Conservation (phyloP, 495 filamentous ascomycete species). For the Podospora comata region DNA sequence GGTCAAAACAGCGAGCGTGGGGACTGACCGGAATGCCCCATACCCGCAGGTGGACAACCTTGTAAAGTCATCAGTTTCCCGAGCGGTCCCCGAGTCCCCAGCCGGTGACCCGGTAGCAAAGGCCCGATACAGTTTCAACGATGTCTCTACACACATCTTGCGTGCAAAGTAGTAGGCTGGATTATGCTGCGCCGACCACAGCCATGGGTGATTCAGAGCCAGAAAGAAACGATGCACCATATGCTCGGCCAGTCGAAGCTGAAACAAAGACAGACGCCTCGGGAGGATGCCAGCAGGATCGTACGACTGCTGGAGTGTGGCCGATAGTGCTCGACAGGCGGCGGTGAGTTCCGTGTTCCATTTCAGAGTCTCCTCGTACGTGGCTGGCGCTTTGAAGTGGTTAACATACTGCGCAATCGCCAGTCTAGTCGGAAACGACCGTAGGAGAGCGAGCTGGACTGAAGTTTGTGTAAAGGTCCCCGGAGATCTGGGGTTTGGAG, state of each 20-base stretch:
- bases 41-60: conserved; percentile 44
- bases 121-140: conserved; percentile 42
- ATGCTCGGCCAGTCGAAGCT: conserved; percentile 39
- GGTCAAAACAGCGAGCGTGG: conserved; percentile 43
- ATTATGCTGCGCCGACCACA: conserved; percentile 33
- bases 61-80: conserved; percentile 38
- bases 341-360: conserved; percentile 38
- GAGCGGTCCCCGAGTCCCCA: conserved; percentile 20
- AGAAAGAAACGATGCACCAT: conserved; percentile 55
- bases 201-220: conserved; percentile 44
- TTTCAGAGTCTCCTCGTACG: conserved; percentile 38
- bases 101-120: conserved; percentile 26
- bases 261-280: conserved; percentile 35
- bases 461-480: conserved; percentile 41
- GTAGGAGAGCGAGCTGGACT: conserved; percentile 36
- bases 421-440: conserved; percentile 36
- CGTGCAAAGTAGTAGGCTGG: conserved; percentile 47
- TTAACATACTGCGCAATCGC: conserved; percentile 39
- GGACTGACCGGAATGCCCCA: conserved; percentile 46
- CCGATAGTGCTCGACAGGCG: conserved; percentile 32
- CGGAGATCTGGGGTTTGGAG: conserved; percentile 20
- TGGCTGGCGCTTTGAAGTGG: conserved; percentile 29
- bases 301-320: conserved; percentile 34
- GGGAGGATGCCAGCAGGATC: conserved; percentile 35
- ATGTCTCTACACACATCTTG: conserved; percentile 45